Evolutionary conservation across 139 green algal species (phyloP).

Genomic region (Chlamydomonas sp.): DNA sequence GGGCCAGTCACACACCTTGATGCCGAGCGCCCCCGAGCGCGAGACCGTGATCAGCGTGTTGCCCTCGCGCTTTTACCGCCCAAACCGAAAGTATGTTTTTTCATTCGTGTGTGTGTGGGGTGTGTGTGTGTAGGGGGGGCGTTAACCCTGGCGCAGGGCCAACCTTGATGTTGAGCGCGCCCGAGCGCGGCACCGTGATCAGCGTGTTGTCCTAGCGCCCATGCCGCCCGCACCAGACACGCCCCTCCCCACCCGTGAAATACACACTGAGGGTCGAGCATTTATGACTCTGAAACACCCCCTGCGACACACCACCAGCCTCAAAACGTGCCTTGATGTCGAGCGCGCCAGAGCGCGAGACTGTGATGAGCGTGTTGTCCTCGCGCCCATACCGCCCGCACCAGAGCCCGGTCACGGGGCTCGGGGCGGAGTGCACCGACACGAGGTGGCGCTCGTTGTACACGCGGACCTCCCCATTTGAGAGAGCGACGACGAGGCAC

Average conservation of each 20-base stretch:
- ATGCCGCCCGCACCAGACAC: background rate
- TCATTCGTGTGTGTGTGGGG: too few species aligned
- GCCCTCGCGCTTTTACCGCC: background rate
- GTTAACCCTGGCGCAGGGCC: too few species aligned
- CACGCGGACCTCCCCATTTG: conserved; percentile 58
- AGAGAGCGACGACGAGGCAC: conserved; percentile 50
- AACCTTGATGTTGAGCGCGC: too few species aligned
- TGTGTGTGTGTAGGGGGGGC: too few species aligned
- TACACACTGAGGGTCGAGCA: too few species aligned
- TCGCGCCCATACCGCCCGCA: conserved; percentile 63
- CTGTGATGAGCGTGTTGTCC: conserved; percentile 59
- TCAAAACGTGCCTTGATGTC: conserved; percentile 50
- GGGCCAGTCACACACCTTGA: too few species aligned
- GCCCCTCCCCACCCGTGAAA: conserved; percentile 1
- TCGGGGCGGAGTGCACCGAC: conserved; percentile 24
- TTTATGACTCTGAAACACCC: too few species aligned
- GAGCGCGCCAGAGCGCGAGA: conserved; percentile 41
- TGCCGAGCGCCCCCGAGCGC: background rate
- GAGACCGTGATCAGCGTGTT: background rate
- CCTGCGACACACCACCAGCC: background rate
- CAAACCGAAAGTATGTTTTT: too few species aligned
- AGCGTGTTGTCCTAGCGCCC: background rate
- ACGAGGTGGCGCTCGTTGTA: conserved; percentile 65
- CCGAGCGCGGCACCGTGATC: conserved; percentile 7
- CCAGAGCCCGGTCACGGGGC: conserved; percentile 40